Evolutionary conservation across 164 flowering plant species (phyloP).

Genomic region (Aristolochia fimbriata): DNA sequence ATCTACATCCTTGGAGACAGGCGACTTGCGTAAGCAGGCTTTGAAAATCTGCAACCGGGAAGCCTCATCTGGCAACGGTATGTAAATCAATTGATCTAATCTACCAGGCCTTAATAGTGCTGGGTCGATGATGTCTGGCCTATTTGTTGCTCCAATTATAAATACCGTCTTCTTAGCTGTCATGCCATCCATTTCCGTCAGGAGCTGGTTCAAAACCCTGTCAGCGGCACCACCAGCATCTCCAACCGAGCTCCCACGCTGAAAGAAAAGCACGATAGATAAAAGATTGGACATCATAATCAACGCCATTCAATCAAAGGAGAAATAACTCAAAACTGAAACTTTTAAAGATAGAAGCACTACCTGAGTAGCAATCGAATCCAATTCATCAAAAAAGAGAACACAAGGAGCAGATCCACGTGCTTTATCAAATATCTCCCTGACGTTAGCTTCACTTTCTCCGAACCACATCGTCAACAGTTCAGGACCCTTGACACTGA

Average conservation of each 20-base stretch:
- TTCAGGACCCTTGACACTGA: conserved; percentile 65
- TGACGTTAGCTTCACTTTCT: conserved; percentile 70
- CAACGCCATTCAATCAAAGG: background rate
- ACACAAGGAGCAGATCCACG: conserved; percentile 65
- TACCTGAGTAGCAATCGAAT: conserved; percentile 66
- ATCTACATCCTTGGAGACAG: conserved; percentile 43
- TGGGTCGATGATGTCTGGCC: conserved; percentile 65
- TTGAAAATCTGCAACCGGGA: conserved; percentile 57
- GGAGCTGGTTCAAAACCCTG: conserved; percentile 57
- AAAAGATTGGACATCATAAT: no score
- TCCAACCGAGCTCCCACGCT: conserved; percentile 49
- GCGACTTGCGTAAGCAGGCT: conserved; percentile 53
- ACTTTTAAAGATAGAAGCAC: no score
- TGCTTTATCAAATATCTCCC: conserved; percentile 71
- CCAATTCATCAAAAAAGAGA: conserved; percentile 69
- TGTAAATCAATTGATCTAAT: conserved; percentile 55
- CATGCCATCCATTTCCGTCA: conserved; percentile 77
- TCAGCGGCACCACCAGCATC: conserved; percentile 76
- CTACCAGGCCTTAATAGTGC: conserved; percentile 68
- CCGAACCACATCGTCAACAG: conserved; percentile 75
- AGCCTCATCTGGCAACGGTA: conserved; percentile 59
- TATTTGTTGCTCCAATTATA: conserved; percentile 61
- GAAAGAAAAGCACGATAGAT: background rate
- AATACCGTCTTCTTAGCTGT: conserved; percentile 61
- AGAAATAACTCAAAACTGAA: background rate